Evolutionary conservation across 1,284 basidiomycete species (phyloP), one percentile per base, ranked within the genome.

Genomic region (Cystobasidiaceae sp.): DNA sequence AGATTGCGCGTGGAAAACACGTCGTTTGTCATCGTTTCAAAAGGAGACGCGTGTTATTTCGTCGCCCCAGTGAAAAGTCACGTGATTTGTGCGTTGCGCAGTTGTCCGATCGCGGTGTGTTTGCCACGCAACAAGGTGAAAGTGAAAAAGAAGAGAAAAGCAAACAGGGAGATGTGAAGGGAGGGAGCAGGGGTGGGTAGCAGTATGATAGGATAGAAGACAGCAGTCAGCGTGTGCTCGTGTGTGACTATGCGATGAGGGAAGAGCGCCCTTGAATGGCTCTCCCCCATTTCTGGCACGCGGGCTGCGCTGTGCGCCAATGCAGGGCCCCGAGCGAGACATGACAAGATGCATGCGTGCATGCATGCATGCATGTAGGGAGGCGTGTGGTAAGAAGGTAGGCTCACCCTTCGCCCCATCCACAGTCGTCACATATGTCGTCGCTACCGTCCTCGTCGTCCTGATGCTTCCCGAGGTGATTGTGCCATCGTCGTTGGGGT

Each of bases 381-480:
- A 39, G 45, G 21, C 8, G 23, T 17, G 45, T 17, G 13, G 11
- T 8, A 11, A 15, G 13, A 17, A 15, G 13, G 23, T 48, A 48
- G 8, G 30, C 58, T 61, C 34, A 61, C 58, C 51, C 37, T 32
- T 37, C 25, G 25, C 32, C 27, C 48, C 58, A 8, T 17, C 25
- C 25, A 50, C 19, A 4, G 33, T 61, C 9, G 58, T 61, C 11
- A 25, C 30, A 30, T 41, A 39, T 15, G 58, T 61, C 19, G 39
- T 51, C 19, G 48, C 33, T 11, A 39, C n/a, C 19, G 37, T 25
- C 23, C 27, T 39, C 3, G 25, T 30, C 2, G 46, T 61, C 19
- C 30, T 30, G 19, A 61, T 37, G 30, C 46, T 50, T 17, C 58
- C 58, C 34, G 46, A 50, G 46, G 58, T 61, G 58, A 61, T 13